Base-by-base conservation (phyloP, 2,329 filamentous ascomycete species). In the Xylariaceae sp. region DNA sequence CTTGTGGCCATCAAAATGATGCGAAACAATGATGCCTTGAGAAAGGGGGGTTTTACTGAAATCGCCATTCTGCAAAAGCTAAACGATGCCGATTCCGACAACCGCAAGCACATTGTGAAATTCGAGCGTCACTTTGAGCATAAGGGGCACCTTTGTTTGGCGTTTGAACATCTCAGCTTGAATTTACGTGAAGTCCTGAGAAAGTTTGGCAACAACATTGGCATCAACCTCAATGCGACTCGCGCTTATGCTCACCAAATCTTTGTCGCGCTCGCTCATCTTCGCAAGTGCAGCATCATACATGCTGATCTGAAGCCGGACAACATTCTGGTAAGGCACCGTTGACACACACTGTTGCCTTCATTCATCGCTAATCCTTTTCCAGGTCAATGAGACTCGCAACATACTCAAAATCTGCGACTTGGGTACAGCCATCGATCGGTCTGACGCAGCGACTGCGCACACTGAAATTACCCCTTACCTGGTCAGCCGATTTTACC, bases 1-100 rank as follows among this genome's bases (percentile, higher is more conserved):
- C 71, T 88, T n/a, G 91, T 97, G 34, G 94, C 94, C 29, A 88
- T 99, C 78, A 99, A 99, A 74, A 94, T 99, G 65, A 95, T 97
- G 72, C 88, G 94, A 60, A 95, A 95, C 71, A 97, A 99, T 66
- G 91, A 96, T 67, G 88, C 89, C 9, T 87, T 96, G 70, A 81
- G 85, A 62, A 96, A 96, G 71, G 91, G 91, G 45, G 94, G 91
- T 26, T 85, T 91, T 71, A 96, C 94, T 55, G 94, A 99, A 70
- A 95, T 97, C 68, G 88, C 89, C 42, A 96, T 97, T 61, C 74
- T 99, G 46, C 84, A 94, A 68, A 91, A 92, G 67, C 82, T 99
- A 53, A 90, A 88, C 64, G 84, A 87, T 46, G 85, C 88, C 32
- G 94, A 99, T 68, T 85, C 88, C 0, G 89, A 95, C 30, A 88